Conservation (phyloP, 345 rosid genomes). For the Abelmoschus esculentus region DNA sequence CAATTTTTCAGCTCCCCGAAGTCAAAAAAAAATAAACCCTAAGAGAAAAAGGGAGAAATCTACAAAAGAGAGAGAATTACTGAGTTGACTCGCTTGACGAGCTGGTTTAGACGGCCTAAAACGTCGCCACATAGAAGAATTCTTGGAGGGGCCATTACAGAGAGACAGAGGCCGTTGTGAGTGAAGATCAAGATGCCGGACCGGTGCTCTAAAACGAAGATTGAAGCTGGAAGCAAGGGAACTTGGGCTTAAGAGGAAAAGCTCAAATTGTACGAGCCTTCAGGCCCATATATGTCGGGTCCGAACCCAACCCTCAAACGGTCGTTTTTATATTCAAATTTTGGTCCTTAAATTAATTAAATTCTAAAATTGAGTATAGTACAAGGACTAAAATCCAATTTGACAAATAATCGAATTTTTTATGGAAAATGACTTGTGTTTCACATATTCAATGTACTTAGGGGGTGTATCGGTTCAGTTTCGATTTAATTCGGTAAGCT, state of each 20-base stretch:
- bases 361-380: no score
- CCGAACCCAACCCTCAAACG: no score
- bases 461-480: no score
- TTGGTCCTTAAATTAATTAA: no score
- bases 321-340: no score
- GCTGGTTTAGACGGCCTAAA: conserved; percentile 71
- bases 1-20: neutral
- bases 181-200: neutral
- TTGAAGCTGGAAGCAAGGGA: neutral
- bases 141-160: conserved; percentile 63
- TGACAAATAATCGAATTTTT: no score
- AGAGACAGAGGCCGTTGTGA: neutral
- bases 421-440: no score
- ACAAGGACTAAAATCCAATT: no score
- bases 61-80: conserved; percentile 22
- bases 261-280: no score
- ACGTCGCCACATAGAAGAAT: conserved; percentile 82
- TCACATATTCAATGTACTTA: no score
- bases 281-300: no score
- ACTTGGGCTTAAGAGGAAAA: neutral
- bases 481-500: no score
- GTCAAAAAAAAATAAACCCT: conserved; percentile 13
- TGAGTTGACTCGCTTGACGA: conserved; percentile 77
- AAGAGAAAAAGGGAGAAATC: neutral
- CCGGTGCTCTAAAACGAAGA: neutral